A percentile compares a stretch with the other conserved stretches of the same genome.
Evolutionary conservation across 1,284 basidiomycete species (phyloP).

Genomic region (Ceratobasidium sp.): DNA sequence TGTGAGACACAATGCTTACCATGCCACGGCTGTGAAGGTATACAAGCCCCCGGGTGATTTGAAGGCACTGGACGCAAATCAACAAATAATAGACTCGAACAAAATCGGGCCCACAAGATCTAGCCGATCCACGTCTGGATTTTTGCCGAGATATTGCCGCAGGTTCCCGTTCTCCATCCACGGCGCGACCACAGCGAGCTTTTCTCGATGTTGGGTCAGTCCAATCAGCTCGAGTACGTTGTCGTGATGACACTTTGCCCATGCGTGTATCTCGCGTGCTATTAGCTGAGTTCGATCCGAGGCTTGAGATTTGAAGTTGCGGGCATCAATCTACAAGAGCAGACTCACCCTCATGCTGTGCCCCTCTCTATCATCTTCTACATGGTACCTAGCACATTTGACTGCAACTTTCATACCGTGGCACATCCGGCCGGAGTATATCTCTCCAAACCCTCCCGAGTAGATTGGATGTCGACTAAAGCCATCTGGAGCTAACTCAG

Average conservation of each 20-base stretch:
- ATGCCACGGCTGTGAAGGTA: neutral
- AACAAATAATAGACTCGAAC: neutral
- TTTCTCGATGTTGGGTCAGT: no score
- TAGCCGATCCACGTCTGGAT: neutral
- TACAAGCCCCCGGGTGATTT: neutral
- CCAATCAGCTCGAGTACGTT: conserved; percentile 1
- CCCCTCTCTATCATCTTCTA: no score
- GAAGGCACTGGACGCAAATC: neutral
- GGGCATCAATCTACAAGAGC: no score
- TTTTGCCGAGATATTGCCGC: neutral
- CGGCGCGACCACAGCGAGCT: no score
- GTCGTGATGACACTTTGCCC: neutral
- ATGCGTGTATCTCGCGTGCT: neutral
- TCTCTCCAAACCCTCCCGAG: neutral
- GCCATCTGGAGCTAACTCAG: no score
- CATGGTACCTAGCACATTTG: neutral
- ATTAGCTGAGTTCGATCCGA: neutral
- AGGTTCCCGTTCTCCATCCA: no score
- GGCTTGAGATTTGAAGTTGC: no score
- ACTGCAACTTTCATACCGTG: neutral
- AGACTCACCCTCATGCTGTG: no score
- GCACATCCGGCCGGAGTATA: neutral
- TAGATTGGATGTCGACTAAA: neutral
- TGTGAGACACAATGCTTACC: neutral
- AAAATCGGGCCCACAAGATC: neutral